These are phyloP conservation scores for Rhizopus microsporus DNA, from an alignment of 371 early-diverging fungal genomes.

Conservation along the genomic window DNA sequence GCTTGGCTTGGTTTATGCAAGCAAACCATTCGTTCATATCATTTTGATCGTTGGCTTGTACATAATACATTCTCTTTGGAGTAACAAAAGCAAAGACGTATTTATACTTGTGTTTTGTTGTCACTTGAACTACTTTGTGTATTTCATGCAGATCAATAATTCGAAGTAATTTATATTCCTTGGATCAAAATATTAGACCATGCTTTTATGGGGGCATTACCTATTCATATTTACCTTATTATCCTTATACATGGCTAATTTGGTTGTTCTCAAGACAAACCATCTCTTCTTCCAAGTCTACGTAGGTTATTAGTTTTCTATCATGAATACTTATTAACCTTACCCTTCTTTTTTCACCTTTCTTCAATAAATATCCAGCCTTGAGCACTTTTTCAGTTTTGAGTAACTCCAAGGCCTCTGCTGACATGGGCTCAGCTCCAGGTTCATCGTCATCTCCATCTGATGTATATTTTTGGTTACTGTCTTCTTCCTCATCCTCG, in stretches of 20 bases:
- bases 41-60: conserved; percentile 66
- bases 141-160: conserved; percentile 76
- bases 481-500: conserved; percentile 47
- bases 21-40: conserved; percentile 75
- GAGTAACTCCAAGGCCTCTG: conserved; percentile 53
- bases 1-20: conserved; percentile 56
- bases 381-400: conserved; percentile 68
- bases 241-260: conserved; percentile 84
- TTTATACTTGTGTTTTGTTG: conserved; percentile 60
- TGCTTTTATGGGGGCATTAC: background rate
- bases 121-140: conserved; percentile 75
- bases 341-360: conserved; percentile 78
- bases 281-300: conserved; percentile 87
- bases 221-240: conserved; percentile 58
- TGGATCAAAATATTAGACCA: background rate
- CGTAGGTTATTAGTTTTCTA: background rate
- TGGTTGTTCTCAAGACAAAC: conserved; percentile 81
- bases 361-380: conserved; percentile 74
- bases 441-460: conserved; percentile 61
- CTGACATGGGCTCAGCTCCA: conserved; percentile 44
- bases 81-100: conserved; percentile 81
- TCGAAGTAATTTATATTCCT: conserved; percentile 81
- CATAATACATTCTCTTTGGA: conserved; percentile 71
- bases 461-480: conserved; percentile 27
- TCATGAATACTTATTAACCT: background rate